Base-by-base conservation (phyloP, 139 green algal species). In the Monoraphidium neglectum region DNA sequence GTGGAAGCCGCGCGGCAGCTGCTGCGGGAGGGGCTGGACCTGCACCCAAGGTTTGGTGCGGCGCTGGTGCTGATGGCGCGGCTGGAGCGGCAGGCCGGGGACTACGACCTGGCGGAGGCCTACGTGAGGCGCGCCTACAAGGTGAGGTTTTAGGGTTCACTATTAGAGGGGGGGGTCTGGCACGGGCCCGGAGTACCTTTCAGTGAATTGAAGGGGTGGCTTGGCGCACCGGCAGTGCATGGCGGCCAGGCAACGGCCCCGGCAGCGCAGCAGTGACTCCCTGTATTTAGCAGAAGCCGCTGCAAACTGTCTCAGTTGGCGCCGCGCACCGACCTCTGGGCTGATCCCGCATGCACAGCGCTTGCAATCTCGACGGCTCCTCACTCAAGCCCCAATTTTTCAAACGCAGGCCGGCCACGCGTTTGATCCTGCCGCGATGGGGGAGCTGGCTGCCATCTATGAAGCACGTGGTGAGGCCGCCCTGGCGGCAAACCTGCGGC, bases 21-120 rank as follows among this genome's bases (percentile, higher is more conserved):
- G 35, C 76, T 90, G 13, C 10, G 51, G 12, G 77, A 70, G 10
- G 87, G 86, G 2, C 70, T 92, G 66, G 59, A 71, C 3, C 23
- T 54, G 21, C 76, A 87, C 40, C 82, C 77, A 0, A 21, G 54
- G 36, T 76, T 78, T 26, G n/a, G 70, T 15, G 47, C 74, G 3
- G 76, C 86, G 43, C 60, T 90, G 56, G 23, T 76, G 28, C 21
- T 77, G 43, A n/a, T 85, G 43, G 59, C 73, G 3, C 47, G 59
- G 46, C 32, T 74, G 64, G 68, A 78, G 32, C 24, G 68, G 57
- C 32, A 38, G 1, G 30, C 59, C 15, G 61, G 68, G 21, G n/a
- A 85, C 36, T 51, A 72, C 1, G 56, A 84, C 51, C 38, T 68
- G 33, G 65, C 79, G 8, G 76, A 84, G 30, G 79, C 70, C 10